Percentiles rank a stretch among this genome's conserved stretches.
Conservation (phyloP, 306 rosid species). For the Ceratonia siliqua region DNA sequence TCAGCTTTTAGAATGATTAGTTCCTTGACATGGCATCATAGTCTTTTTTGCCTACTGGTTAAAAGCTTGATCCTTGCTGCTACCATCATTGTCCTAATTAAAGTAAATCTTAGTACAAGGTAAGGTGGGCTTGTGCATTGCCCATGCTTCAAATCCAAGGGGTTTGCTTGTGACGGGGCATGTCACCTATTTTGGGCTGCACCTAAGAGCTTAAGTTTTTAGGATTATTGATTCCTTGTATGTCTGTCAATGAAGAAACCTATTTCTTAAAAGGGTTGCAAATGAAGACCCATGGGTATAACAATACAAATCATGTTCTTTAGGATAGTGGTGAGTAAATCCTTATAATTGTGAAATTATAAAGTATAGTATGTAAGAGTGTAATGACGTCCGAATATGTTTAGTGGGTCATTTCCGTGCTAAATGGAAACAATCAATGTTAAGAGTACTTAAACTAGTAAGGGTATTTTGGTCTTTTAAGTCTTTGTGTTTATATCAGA, state of each 20-base stretch:
- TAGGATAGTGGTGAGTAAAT: background rate
- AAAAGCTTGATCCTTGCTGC: background rate
- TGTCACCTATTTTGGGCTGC: background rate
- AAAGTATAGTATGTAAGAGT: background rate
- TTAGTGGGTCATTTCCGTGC: background rate
- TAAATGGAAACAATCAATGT: background rate
- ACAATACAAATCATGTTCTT: background rate
- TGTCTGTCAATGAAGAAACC: background rate
- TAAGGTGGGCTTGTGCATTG: background rate
- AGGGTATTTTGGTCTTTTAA: too few species aligned
- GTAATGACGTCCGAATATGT: background rate
- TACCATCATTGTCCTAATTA: background rate
- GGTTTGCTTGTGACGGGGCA: background rate
- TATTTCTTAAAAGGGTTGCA: background rate
- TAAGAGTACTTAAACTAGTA: too few species aligned
- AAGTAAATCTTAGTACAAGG: background rate
- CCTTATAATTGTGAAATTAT: background rate
- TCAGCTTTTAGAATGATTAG: background rate
- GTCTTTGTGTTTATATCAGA: too few species aligned
- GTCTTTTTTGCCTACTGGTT: background rate
- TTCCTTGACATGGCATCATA: background rate
- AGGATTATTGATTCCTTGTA: background rate
- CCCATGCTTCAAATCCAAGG: background rate
- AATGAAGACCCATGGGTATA: background rate
- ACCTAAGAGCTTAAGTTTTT: background rate